These are phyloP conservation scores for Aspergillus homomorphus DNA, from an alignment of 495 filamentous ascomycete species.

Conservation along the genomic window DNA sequence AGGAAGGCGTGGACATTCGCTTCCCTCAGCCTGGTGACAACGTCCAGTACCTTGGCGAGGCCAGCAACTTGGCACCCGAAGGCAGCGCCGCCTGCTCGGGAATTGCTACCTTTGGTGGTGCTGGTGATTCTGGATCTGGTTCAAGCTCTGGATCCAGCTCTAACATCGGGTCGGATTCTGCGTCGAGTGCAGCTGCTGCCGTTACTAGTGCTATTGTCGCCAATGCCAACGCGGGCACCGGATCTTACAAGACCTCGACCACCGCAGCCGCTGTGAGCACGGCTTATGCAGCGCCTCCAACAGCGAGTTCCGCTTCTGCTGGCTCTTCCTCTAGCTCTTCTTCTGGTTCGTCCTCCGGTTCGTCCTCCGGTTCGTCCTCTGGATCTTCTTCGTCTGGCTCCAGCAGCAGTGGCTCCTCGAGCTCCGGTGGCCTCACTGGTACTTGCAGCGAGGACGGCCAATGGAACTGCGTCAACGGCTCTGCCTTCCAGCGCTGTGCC, in stretches of 20 bases:
- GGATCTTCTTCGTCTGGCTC: slow-evolving; percentile 7
- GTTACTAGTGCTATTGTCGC: slow-evolving; percentile 15
- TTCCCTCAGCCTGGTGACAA: slow-evolving; percentile 74
- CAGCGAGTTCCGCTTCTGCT: slow-evolving; percentile 1
- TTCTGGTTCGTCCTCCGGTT: slow-evolving; percentile 12
- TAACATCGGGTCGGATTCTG: slow-evolving; percentile 8
- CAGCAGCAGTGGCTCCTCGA: slow-evolving; percentile 12
- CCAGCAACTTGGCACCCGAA: slow-evolving; percentile 27
- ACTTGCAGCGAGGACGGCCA: slow-evolving; percentile 39
- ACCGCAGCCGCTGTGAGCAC: slow-evolving; percentile 11
- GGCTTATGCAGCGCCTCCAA: slow-evolving; percentile 11
- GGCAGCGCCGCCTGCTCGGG: slow-evolving; percentile 33
- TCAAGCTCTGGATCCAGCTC: slow-evolving; percentile 13
- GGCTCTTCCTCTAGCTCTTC: background rate
- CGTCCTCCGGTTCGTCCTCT: slow-evolving; percentile 13
- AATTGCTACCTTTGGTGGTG: slow-evolving; percentile 28
- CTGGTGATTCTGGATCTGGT: slow-evolving; percentile 19
- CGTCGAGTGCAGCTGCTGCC: slow-evolving; percentile 11
- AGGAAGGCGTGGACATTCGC: slow-evolving; percentile 53
- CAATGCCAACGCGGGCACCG: slow-evolving; percentile 5
- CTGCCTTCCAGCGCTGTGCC: slow-evolving; percentile 60
- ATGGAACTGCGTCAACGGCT: slow-evolving; percentile 66
- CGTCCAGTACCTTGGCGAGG: slow-evolving; percentile 36
- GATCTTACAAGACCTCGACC: slow-evolving; percentile 5
- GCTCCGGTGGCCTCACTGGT: slow-evolving; percentile 30